A percentile compares a stretch with the other conserved stretches of the same genome.
Evolutionary conservation across 495 filamentous ascomycete species (phyloP).

Genomic region (Talaromyces nanjingensis): DNA sequence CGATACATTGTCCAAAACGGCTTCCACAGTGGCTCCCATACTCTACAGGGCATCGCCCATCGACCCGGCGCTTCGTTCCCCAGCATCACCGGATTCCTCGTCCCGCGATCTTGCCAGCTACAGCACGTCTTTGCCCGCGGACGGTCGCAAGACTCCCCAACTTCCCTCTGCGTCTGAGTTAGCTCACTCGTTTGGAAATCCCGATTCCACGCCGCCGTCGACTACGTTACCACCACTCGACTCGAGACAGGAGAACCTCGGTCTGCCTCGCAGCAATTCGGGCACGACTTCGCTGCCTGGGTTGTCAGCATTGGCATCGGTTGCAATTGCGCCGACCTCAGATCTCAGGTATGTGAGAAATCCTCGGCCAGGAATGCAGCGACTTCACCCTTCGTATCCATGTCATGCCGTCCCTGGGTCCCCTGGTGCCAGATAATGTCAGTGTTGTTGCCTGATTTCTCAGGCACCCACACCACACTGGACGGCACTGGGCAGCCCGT

Average conservation of each 20-base stretch:
- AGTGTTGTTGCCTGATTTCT: slow-evolving; percentile 1
- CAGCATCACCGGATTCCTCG: slow-evolving; percentile 35
- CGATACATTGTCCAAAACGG: slow-evolving; percentile 18
- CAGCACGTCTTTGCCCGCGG: slow-evolving; percentile 17
- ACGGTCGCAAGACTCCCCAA: slow-evolving; percentile 13
- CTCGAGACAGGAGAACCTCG: slow-evolving; percentile 13
- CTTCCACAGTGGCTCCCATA: slow-evolving; percentile 44
- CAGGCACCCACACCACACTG: neutral
- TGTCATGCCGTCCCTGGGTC: neutral
- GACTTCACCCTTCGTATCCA: neutral
- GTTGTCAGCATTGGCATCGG: slow-evolving; percentile 56
- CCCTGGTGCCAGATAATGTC: neutral
- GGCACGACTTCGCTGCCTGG: slow-evolving; percentile 45
- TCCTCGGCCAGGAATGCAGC: slow-evolving; percentile 1
- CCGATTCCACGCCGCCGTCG: slow-evolving; percentile 11
- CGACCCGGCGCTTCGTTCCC: slow-evolving; percentile 42
- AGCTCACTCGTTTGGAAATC: neutral
- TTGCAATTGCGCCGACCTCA: slow-evolving; percentile 53
- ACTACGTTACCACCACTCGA: slow-evolving; percentile 14
- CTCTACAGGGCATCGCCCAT: slow-evolving; percentile 53
- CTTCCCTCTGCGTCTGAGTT: slow-evolving; percentile 7
- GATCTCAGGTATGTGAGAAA: slow-evolving; percentile 5
- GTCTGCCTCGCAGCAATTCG: slow-evolving; percentile 23
- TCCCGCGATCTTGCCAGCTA: slow-evolving; percentile 29
- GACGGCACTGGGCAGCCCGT: no score